Evolutionary conservation across 2,329 filamentous ascomycete species (phyloP), one percentile per base, ranked within the genome.

Genomic region (Colletotrichum kahawae): DNA sequence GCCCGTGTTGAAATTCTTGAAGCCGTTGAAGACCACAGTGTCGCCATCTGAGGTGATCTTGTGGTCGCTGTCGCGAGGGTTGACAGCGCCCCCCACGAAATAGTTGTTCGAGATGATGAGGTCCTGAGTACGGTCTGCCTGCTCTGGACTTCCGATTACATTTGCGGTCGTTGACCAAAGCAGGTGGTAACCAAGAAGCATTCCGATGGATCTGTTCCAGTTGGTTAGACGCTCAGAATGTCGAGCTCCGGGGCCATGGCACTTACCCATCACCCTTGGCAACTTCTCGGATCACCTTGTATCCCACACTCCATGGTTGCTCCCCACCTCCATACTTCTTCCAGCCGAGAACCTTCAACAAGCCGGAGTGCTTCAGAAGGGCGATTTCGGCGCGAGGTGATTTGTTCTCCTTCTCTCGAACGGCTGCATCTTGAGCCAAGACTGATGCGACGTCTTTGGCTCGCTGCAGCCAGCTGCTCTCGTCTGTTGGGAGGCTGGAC

Each of bases 1-100:
- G 1, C 92, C 92, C 0, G 92, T 94, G 79, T 92, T 93, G 85
- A 93, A 93, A 82, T 90, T 86, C 81, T 94, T 94, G 82, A 86
- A 87, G 2, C 92, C 91, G 73, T 90, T 89, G 81, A 92, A 93
- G 3, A 92, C 80, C 16, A 93, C 81, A 4, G 87, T 83, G 5
- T 91, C 88, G 2, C 89, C 90, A 1, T 90, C 85, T 2, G 85
- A 81, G 0, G 85, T 90, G 75, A 92, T 91, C 34, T 86, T 88
- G 10, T 93, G 82, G 77, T 93, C 91, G 51, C 84, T 90, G 79
- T 93, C 91, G 5, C 92, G 88, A 1, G 91, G 92, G 77, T 93
- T 93, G 24, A 93, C 92, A 0, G 92, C 90, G 29, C 90, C 92
- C 9, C 92, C 91, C 16, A 93, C 87, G 76, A 93, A 93, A 82